Conservation (phyloP, 306 rosid genomes). For the Vicia faba region DNA sequence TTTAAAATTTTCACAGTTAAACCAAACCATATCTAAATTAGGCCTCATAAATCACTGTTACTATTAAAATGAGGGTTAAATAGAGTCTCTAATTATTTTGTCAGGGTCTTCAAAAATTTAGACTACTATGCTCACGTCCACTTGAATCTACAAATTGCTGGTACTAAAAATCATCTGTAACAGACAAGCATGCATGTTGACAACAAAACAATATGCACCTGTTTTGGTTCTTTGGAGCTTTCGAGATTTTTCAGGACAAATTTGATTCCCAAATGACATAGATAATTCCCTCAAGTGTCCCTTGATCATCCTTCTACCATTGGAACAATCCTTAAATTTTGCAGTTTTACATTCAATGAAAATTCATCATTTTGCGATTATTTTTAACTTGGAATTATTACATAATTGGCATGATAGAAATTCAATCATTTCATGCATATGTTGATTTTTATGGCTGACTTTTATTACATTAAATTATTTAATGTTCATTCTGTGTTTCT, state of each 20-base stretch:
- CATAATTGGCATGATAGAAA: neutral
- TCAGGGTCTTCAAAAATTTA: too few relatives aligned
- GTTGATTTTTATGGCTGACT: neutral
- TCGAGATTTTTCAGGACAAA: constrained; percentile 48
- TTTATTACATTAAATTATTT: neutral
- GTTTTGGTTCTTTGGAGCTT: constrained; percentile 53
- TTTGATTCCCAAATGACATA: constrained; percentile 45
- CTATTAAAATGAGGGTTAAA: too few relatives aligned
- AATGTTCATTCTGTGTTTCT: neutral
- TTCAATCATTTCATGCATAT: neutral
- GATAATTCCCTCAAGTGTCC: constrained; percentile 52
- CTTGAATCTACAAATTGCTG: too few relatives aligned
- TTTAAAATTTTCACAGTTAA: too few relatives aligned
- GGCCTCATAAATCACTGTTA: too few relatives aligned
- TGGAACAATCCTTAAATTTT: constrained; percentile 31
- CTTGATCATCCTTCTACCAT: constrained; percentile 55
- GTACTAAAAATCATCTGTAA: too few relatives aligned
- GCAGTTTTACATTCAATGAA: constrained; percentile 9
- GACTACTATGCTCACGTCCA: too few relatives aligned
- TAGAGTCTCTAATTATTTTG: too few relatives aligned
- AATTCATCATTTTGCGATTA: neutral
- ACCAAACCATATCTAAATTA: too few relatives aligned
- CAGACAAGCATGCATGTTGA: neutral
- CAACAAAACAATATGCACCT: constrained; percentile 49
- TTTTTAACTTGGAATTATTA: neutral